Evolutionary conservation across 2,329 filamentous ascomycete genomes (phyloP), one percentile per base, ranked within the genome.

Genomic region (Fusarium tupiense): DNA sequence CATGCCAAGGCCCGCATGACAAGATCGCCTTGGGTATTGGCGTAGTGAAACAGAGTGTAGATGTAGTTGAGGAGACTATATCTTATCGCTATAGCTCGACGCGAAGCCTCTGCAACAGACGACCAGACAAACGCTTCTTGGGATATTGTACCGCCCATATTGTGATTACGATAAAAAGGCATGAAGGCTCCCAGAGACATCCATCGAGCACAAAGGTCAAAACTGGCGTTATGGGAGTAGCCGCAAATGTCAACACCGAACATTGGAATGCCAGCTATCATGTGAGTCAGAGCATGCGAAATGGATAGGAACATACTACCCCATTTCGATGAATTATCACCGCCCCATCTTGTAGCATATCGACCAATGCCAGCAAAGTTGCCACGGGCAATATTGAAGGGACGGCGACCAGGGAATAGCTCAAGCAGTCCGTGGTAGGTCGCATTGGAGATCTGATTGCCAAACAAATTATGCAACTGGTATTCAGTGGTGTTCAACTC

Each of bases 41-140:
- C 62, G 20, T 61, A 43, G 37, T 68, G 41, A 20, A 68, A 58
- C 20, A 64, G 29, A 9, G 65, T 68, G 35, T 64, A 68, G 17
- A 68, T 43, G 46, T 68, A 68, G 54, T 68, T 64, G n/a, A 68
- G 65, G 16, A 68, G 53, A 16, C 53, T 58, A 37, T 68, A 64
- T 33, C 65, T 47, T 49, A 68, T 50, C 9, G 52, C 61, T 29
- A 68, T 68, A 3, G 65, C 65, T n/a, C 54, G 54, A 24, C 65
- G 61, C 17, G 65, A 64, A 20, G 57, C 57, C 16, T 60, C 57
- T 2, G 57, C 57, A 31, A 60, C 43, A 19, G 57, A 60, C 2
- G 57, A 52, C 57, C 57, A 60, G 8, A 60, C 43, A 29, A 50
- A 60, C 2, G 57, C 57, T n/a, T 60, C 57, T 38, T 60, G 57